Conservation (phyloP, 108 stramenopile genomes). For the Asterionellopsis glacialis region DNA sequence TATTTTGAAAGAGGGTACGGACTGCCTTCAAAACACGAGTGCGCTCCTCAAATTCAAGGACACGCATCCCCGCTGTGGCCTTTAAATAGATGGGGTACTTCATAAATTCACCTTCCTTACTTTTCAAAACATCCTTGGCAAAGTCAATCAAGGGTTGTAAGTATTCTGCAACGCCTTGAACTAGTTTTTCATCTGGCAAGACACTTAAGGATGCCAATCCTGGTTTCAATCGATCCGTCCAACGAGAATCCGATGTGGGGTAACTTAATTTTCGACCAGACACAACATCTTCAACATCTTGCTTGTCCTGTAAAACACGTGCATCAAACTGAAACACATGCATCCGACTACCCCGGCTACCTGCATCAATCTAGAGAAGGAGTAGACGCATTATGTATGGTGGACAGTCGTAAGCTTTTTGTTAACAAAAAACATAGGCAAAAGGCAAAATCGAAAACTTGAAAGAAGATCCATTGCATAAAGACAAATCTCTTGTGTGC, state of each 20-base stretch:
- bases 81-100: constrained; percentile 87
- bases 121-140: constrained; percentile 73
- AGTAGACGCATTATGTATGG: too few relatives aligned
- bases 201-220: constrained; percentile 67
- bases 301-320: constrained; percentile 35
- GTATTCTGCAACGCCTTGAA: constrained; percentile 48
- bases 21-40: constrained; percentile 49
- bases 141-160: constrained; percentile 78
- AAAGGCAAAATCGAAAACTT: too few relatives aligned
- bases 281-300: constrained; percentile 42
- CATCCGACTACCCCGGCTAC: constrained; percentile 83
- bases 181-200: constrained; percentile 20
- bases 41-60: constrained; percentile 44
- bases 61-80: constrained; percentile 93
- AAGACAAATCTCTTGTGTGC: too few relatives aligned
- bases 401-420: too few relatives aligned
- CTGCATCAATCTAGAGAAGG: constrained; percentile 9
- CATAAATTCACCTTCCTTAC: constrained; percentile 52
- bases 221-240: constrained; percentile 84
- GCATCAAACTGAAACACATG: constrained; percentile 88
- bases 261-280: constrained; percentile 44
- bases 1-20: constrained; percentile 48
- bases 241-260: constrained; percentile 71
- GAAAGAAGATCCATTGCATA: too few relatives aligned
- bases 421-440: too few relatives aligned